These are phyloP conservation scores for Aspergillus pseudoglaucus DNA, from an alignment of 2,329 filamentous ascomycete genomes.

Conservation along the genomic window DNA sequence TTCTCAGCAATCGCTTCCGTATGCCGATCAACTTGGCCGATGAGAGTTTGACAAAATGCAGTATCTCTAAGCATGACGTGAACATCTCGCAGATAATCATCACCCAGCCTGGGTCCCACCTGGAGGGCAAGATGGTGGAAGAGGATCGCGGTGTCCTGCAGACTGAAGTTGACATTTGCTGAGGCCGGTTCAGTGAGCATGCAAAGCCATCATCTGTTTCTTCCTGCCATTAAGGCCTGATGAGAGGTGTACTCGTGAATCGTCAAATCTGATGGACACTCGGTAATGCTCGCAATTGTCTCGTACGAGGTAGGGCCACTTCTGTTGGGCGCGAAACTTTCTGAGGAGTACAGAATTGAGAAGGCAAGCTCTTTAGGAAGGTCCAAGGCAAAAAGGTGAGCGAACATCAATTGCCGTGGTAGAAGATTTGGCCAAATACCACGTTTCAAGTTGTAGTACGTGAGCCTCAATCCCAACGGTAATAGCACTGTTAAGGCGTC, in stretches of 20 bases:
- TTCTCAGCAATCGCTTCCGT: constrained; percentile 46
- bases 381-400: constrained; percentile 38
- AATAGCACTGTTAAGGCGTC: constrained; percentile 39
- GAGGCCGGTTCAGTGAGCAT: constrained; percentile 47
- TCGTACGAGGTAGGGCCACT: constrained; percentile 45
- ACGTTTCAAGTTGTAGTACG: constrained; percentile 42
- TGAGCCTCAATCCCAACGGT: constrained; percentile 41
- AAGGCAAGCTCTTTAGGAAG: constrained; percentile 37
- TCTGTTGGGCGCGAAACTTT: constrained; percentile 24
- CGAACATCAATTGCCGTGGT: constrained; percentile 33
- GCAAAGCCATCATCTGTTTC: constrained; percentile 41
- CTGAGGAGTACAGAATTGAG: constrained; percentile 16
- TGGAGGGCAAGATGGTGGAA: constrained; percentile 50
- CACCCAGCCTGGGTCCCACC: constrained; percentile 43
- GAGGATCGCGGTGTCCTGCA: constrained; percentile 44
- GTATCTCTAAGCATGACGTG: constrained; percentile 48
- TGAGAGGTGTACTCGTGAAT: constrained; percentile 46
- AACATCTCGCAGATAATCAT: constrained; percentile 36
- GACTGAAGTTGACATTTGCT: constrained; percentile 55
- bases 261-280: constrained; percentile 42
- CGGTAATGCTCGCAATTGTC: constrained; percentile 40
- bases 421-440: constrained; percentile 35
- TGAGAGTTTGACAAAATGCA: constrained; percentile 44
- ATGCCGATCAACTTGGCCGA: constrained; percentile 42
- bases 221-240: constrained; percentile 40